Evolutionary conservation across 352 stramenopile genomes (phyloP), one percentile per base, ranked within the genome.

Genomic region (Globisporangium alternatum): DNA sequence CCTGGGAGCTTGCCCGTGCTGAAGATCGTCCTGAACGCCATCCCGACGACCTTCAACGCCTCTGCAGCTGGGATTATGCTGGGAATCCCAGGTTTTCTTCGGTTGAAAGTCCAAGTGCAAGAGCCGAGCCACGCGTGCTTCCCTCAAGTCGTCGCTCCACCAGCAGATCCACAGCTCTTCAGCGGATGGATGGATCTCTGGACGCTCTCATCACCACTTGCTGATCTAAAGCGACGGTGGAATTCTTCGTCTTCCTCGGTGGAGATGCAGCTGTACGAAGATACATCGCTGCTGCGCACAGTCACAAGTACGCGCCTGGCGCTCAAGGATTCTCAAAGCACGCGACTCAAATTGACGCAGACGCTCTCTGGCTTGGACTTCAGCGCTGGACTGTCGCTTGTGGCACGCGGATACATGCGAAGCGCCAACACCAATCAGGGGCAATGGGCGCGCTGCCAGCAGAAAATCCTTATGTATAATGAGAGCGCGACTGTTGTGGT

Each of bases 121-220:
- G 69, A 81, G 15, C 77, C 80, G 17, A 70, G 71, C 5, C 31
- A 25, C 5, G 78, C 80, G 17, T 89, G 80, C 22, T 74, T 66
- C 41, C 57, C 60, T 1, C 56, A 67, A 8, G 45, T 63, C 0
- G 55, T 43, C 1, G 49, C 48, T 0, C 54, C 73, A 3, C 62
- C 67, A 17, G 25, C 71, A 0, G 69, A 86, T 22, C 59, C 72
- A 0, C 54, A 80, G 15, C 43, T 68, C 25, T 60, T 88, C 19
- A 81, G 73, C 55, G 81, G 78, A 0, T 90, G 78, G 81, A 67
- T 84, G 43, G 76, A 82, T 31, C 21, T 66, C 2, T 90, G 78
- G 78, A 63, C 75, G 52, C 22, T 76, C 35, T 41, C 35, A 33
- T 71, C 77, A 7, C 74, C 72, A n/a, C 60, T 75, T 7, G 58